Evolutionary conservation across 805 yeast species (phyloP).

Genomic region (Maudiozyma barnettii): DNA sequence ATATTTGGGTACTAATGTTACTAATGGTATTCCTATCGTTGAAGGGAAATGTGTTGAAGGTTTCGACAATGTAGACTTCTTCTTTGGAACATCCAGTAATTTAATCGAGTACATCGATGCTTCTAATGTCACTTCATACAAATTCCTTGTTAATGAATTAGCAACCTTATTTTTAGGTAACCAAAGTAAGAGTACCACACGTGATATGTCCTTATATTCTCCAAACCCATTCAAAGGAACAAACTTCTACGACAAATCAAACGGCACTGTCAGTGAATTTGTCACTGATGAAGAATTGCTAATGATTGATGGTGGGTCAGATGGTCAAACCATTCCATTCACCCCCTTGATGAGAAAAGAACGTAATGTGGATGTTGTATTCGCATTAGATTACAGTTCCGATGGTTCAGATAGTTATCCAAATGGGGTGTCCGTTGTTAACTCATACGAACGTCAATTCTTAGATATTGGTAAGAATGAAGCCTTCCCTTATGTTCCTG

Average conservation of each 20-base stretch:
- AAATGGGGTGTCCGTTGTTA: constrained; percentile 48
- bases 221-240: constrained; percentile 64
- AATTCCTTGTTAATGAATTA: constrained; percentile 33
- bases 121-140: constrained; percentile 38
- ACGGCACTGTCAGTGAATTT: constrained; percentile 31
- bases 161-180: constrained; percentile 36
- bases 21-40: constrained; percentile 45
- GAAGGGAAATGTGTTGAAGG: constrained; percentile 50
- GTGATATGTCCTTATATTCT: constrained; percentile 55
- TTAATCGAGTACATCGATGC: constrained; percentile 59
- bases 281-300: constrained; percentile 35
- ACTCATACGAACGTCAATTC: constrained; percentile 52
- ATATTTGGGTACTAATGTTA: constrained; percentile 59
- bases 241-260: constrained; percentile 12
- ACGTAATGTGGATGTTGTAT: constrained; percentile 49
- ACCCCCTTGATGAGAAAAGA: constrained; percentile 50
- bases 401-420: constrained; percentile 58
- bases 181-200: constrained; percentile 39
- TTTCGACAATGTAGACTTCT: constrained; percentile 71
- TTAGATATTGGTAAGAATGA: constrained; percentile 44
- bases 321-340: constrained; percentile 51
- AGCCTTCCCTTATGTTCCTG: constrained; percentile 76
- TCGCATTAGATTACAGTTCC: constrained; percentile 61
- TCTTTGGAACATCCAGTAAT: constrained; percentile 75
- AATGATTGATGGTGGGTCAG: constrained; percentile 68